Percentiles rank a stretch among this genome's conserved stretches.
These are phyloP conservation scores for Hansenula lynferdii DNA, from an alignment of 1,139 yeast genomes.

Conservation along the genomic window DNA sequence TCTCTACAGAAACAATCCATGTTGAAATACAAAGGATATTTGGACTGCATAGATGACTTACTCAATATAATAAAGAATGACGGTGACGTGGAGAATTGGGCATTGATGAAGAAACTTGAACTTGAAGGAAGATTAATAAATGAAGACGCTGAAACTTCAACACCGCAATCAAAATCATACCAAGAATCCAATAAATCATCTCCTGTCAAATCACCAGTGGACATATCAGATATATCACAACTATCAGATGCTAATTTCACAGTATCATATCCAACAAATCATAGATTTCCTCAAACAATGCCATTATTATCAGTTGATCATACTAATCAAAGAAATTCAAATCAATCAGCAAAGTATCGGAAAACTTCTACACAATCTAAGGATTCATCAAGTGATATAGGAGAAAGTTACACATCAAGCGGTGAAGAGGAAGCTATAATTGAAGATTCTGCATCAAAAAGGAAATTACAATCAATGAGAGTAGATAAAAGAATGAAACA, in stretches of 20 bases:
- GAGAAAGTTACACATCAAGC: too few species aligned
- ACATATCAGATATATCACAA: conserved; percentile 23
- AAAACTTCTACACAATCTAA: background rate
- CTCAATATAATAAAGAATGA: conserved; percentile 40
- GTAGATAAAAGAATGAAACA: conserved; percentile 1
- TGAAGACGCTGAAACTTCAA: conserved; percentile 1
- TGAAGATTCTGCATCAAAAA: background rate
- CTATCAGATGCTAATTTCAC: conserved; percentile 34
- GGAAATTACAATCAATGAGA: conserved; percentile 1
- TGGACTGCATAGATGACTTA: conserved; percentile 53
- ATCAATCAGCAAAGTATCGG: background rate
- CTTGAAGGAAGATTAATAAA: conserved; percentile 24
- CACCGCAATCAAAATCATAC: background rate
- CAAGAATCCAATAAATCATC: background rate
- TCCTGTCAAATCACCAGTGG: background rate
- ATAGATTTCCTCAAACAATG: conserved; percentile 40
- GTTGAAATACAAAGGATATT: conserved; percentile 47
- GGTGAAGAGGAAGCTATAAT: conserved; percentile 7
- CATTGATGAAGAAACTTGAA: conserved; percentile 44
- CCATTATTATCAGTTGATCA: conserved; percentile 42
- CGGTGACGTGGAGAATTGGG: conserved; percentile 52
- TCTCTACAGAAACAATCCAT: conserved; percentile 41
- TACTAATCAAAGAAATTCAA: conserved; percentile 3
- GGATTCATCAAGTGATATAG: background rate
- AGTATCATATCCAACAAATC: conserved; percentile 30